Percentiles rank a stretch among this genome's conserved stretches.
Evolutionary conservation across 306 rosid genomes (phyloP).

Genomic region (Corylus americana): DNA sequence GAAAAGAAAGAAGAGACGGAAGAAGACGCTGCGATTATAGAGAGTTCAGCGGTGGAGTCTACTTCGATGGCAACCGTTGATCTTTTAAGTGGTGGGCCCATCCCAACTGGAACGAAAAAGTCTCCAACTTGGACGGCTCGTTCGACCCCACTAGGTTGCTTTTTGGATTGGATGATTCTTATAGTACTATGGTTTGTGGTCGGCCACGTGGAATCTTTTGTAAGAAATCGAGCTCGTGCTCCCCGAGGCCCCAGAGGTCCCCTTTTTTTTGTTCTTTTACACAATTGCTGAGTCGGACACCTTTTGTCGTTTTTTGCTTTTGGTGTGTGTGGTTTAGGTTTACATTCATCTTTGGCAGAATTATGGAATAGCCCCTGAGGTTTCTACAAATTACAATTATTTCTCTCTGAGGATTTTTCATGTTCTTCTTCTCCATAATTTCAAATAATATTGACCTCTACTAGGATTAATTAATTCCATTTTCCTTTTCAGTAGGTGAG

Average conservation of each 20-base stretch:
- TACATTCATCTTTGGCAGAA: background rate
- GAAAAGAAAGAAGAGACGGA: background rate
- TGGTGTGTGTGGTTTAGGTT: slow-evolving; percentile 6
- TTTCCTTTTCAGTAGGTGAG: background rate
- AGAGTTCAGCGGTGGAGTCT: background rate
- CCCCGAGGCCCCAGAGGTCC: no score
- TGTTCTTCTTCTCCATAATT: background rate
- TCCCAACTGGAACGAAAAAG: background rate
- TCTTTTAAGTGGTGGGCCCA: background rate
- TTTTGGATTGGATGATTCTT: no score
- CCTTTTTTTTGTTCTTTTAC: background rate
- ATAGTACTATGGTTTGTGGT: no score
- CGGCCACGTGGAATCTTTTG: no score
- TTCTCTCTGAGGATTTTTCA: background rate
- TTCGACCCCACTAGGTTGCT: background rate
- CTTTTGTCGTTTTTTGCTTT: background rate
- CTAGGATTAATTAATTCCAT: background rate
- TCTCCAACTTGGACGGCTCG: no score
- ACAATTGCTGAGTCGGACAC: background rate
- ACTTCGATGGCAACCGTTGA: background rate
- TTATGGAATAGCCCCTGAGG: background rate
- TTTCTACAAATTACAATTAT: background rate
- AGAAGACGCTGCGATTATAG: background rate
- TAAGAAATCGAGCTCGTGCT: no score
- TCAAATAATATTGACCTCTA: background rate